Conservation (phyloP, 2,329 filamentous ascomycete genomes). For the Dryadomyces sulphureus region DNA sequence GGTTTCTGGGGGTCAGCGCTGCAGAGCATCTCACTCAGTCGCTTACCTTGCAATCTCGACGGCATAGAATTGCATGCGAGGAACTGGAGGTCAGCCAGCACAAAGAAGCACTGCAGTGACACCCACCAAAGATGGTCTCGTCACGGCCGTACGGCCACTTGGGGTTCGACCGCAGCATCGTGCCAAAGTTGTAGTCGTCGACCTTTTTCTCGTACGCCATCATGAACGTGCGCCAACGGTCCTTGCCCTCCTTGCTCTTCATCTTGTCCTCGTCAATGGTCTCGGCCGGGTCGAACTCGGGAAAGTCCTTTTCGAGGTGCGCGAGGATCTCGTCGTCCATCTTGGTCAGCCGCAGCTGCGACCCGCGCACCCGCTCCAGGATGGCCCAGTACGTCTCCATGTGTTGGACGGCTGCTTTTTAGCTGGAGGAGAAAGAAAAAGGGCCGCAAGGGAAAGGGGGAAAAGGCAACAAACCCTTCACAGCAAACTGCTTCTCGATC, state of each 20-base stretch:
- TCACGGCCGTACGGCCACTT: constrained; percentile 77
- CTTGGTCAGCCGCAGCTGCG: constrained; percentile 79
- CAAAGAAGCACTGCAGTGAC: background rate
- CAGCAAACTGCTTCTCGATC: constrained; percentile 99
- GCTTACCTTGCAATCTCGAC: constrained; percentile 30
- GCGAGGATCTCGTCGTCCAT: constrained; percentile 90
- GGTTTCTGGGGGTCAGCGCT: constrained; percentile 60
- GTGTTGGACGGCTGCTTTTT: constrained; percentile 61
- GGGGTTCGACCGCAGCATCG: constrained; percentile 68
- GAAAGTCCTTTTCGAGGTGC: constrained; percentile 77
- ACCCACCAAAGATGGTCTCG: constrained; percentile 78
- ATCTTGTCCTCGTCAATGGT: constrained; percentile 84
- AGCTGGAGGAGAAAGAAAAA: background rate
- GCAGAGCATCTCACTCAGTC: constrained; percentile 19
- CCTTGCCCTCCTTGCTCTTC: constrained; percentile 95
- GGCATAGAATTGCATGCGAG: constrained; percentile 43
- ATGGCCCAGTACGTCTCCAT: constrained; percentile 96
- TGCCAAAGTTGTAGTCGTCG: constrained; percentile 97
- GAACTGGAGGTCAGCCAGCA: constrained; percentile 22
- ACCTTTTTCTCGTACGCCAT: constrained; percentile 85
- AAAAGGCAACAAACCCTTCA: constrained; percentile 74
- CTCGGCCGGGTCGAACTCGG: constrained; percentile 72
- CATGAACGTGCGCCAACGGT: constrained; percentile 89
- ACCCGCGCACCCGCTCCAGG: constrained; percentile 79
- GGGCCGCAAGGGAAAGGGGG: too few species aligned